Evolutionary conservation across 805 yeast genomes (phyloP).

Genomic region (Crinitomyces ghanaensis): DNA sequence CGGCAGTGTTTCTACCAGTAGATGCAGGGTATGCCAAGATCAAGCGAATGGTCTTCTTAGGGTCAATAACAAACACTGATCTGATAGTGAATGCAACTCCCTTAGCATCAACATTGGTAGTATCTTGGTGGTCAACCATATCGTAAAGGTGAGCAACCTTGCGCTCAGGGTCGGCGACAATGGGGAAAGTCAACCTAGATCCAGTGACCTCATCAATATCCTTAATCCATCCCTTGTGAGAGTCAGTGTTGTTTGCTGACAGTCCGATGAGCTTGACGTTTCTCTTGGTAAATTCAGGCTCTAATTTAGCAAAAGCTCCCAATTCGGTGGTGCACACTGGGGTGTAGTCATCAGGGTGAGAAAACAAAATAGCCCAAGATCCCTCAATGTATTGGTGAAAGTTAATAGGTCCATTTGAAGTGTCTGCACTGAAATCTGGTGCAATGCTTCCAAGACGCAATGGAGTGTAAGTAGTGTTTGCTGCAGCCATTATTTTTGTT

Average conservation of each 20-base stretch:
- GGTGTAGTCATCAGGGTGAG: conserved; percentile 94
- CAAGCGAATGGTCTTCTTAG: conserved; percentile 79
- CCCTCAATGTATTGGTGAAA: conserved; percentile 82
- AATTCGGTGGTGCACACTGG: conserved; percentile 96
- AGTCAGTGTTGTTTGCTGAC: conserved; percentile 75
- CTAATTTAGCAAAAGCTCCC: conserved; percentile 84
- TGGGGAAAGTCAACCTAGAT: conserved; percentile 72
- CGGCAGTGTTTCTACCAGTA: conserved; percentile 90
- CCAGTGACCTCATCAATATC: conserved; percentile 84
- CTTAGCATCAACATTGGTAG: conserved; percentile 56
- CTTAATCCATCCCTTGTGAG: conserved; percentile 83
- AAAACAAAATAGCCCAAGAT: conserved; percentile 79
- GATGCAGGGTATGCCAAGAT: conserved; percentile 88
- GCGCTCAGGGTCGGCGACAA: conserved; percentile 78
- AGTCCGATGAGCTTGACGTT: conserved; percentile 76
- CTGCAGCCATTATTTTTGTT: too few relatives aligned
- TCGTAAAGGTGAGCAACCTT: conserved; percentile 74
- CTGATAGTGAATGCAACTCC: conserved; percentile 85
- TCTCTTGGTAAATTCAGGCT: conserved; percentile 80
- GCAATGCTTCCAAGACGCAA: conserved; percentile 73
- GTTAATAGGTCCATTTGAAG: conserved; percentile 72
- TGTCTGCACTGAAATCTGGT: conserved; percentile 76
- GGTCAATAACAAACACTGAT: conserved; percentile 89
- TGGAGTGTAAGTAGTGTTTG: too few relatives aligned
- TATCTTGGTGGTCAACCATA: conserved; percentile 82